Conservation (phyloP, 306 rosid species). For the Lupinus albus region DNA sequence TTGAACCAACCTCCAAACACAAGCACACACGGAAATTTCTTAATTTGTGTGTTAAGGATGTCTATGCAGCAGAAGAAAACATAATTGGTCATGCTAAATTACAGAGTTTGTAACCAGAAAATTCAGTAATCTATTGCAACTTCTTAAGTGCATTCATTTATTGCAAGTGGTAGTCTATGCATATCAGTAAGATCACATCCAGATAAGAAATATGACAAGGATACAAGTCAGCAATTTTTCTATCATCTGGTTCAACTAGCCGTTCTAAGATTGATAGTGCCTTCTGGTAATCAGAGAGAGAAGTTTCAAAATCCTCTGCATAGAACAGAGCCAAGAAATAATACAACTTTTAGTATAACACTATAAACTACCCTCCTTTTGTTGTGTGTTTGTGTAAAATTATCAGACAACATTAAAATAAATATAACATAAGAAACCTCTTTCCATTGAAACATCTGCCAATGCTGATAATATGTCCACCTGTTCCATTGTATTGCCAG, state of each 20-base stretch:
- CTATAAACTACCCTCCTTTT: neutral
- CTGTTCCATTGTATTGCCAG: slow-evolving; percentile 75
- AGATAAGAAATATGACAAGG: slow-evolving; percentile 50
- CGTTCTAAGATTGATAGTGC: slow-evolving; percentile 77
- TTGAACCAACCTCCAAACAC: slow-evolving; percentile 80
- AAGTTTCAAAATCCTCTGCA: slow-evolving; percentile 94
- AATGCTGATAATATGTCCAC: slow-evolving; percentile 89
- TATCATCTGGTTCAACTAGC: slow-evolving; percentile 81
- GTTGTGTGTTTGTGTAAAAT: neutral
- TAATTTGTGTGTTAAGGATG: slow-evolving; percentile 55
- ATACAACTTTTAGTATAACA: slow-evolving; percentile 33
- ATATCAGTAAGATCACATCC: slow-evolving; percentile 30
- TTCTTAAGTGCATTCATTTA: neutral
- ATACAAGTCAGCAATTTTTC: slow-evolving; percentile 92
- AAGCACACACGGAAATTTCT: slow-evolving; percentile 91
- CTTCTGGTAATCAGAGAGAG: slow-evolving; percentile 82
- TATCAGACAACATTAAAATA: slow-evolving; percentile 9
- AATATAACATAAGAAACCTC: slow-evolving; percentile 58
- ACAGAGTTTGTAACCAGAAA: slow-evolving; percentile 12
- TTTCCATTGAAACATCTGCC: slow-evolving; percentile 93
- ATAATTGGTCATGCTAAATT: slow-evolving; percentile 20
- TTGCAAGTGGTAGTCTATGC: slow-evolving; percentile 21
- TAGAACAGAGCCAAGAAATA: slow-evolving; percentile 36
- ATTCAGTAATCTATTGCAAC: slow-evolving; percentile 31
- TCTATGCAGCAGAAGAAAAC: slow-evolving; percentile 19